phyloP scores from a whole-genome alignment of 2,329 filamentous ascomycete genomes.

The Aaosphaeria arxii region DNA sequence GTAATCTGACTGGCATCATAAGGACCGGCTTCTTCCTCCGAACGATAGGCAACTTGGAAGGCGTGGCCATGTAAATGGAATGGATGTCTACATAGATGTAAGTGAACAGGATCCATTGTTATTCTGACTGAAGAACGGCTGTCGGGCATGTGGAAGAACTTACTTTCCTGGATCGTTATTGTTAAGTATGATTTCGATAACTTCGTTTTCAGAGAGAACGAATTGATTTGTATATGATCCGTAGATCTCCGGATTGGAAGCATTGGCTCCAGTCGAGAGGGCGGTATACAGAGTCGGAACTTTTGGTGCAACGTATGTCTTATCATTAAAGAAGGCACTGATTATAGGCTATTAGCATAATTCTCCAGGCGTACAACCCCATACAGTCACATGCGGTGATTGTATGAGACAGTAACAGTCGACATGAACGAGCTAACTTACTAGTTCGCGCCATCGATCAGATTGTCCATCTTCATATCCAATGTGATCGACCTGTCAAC shows the following conservation, averaged over 20 bases:
- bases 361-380: too few species aligned
- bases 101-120: too few species aligned
- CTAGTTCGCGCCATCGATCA: conserved; percentile 67
- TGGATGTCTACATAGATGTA: conserved; percentile 48
- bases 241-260: conserved; percentile 42
- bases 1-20: conserved; percentile 46
- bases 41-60: conserved; percentile 35
- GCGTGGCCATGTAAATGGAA: conserved; percentile 65
- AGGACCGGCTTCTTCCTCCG: conserved; percentile 27
- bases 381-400: too few species aligned
- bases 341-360: too few species aligned
- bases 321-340: conserved; percentile 62
- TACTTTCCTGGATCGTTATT: conserved; percentile 64
- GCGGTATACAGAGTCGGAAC: conserved; percentile 79
- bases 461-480: conserved; percentile 59
- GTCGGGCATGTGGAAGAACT: neutral
- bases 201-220: conserved; percentile 62
- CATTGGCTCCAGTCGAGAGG: conserved; percentile 57
- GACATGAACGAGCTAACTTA: conserved; percentile 29
- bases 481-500: conserved; percentile 65
- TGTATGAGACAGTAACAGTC: too few species aligned
- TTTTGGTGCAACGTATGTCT: conserved; percentile 71
- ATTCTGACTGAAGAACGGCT: too few species aligned
- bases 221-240: conserved; percentile 56
- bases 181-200: conserved; percentile 74